Evolutionary conservation across 2,329 filamentous ascomycete genomes (phyloP), one percentile per base, ranked within the genome.

Genomic region (Pseudogymnoascus sp.): DNA sequence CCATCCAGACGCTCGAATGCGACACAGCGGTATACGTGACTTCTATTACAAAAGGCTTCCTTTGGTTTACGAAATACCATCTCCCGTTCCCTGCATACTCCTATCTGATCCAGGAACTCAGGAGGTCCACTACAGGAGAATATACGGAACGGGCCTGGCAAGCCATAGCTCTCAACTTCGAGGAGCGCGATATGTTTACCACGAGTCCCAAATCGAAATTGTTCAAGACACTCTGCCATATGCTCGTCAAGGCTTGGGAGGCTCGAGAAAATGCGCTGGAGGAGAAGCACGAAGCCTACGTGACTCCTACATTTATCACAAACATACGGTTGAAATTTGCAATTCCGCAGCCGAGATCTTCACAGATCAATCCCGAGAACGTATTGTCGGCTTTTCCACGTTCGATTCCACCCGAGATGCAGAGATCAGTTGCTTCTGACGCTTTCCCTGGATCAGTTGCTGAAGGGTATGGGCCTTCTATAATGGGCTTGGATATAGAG

Each of bases 81-180:
- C 74, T 74, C 35, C 67, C 72, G 58, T 73, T 73, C 63, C 63
- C 67, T 6, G 71, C 72, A 58, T 73, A 70, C 61, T 67, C 75
- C 45, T 71, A 74, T 23, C 66, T 75, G 19, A 45, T 73, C 11
- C 70, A 72, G 60, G 66, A 72, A 35, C 65, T 75, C 11, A 69
- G 52, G 64, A 45, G 66, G 55, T 65, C 68, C 59, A 65, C 68
- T 61, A 9, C 64, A n/a, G 66, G 69, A 62, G 60, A 64, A 6
- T 64, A 69, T 63, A 66, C 67, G 60, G 67, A 69, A 64, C 61
- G 65, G 41, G 69, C 69, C 36, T 73, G 72, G 72, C 67, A 68
- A 49, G 58, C 61, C 33, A 67, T 70, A 66, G 69, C 64, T 23
- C 63, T 65, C 8, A 70, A 71, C 30, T 69, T 65, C 19, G 66